A percentile compares a stretch with the other conserved stretches of the same genome.
Evolutionary conservation across 2,329 filamentous ascomycete species (phyloP).

Genomic region (Aplosporella prunicola): DNA sequence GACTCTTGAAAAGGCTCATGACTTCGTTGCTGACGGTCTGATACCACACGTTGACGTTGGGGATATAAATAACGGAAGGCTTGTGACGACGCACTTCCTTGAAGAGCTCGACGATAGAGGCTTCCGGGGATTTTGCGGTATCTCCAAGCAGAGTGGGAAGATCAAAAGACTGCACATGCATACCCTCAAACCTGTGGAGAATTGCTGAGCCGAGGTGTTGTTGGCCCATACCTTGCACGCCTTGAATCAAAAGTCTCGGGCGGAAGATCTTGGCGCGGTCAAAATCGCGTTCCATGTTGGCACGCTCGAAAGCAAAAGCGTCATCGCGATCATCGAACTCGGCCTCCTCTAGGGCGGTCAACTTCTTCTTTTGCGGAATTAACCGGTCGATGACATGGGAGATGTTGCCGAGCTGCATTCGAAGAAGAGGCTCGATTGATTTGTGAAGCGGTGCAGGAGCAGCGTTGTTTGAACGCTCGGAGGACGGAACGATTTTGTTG

Average conservation of each 20-base stretch:
- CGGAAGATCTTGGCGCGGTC: constrained; percentile 81
- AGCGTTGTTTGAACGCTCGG: constrained; percentile 78
- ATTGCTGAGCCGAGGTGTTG: constrained; percentile 77
- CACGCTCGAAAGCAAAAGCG: constrained; percentile 75
- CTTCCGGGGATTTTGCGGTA: constrained; percentile 69
- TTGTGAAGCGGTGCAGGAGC: constrained; percentile 73
- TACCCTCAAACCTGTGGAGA: constrained; percentile 81
- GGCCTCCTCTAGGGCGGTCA: constrained; percentile 86
- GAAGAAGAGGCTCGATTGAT: constrained; percentile 70
- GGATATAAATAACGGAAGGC: constrained; percentile 91
- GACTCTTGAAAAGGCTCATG: constrained; percentile 71
- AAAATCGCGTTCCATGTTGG: constrained; percentile 63
- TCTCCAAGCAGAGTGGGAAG: constrained; percentile 80
- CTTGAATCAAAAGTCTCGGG: constrained; percentile 74
- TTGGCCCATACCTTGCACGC: constrained; percentile 86
- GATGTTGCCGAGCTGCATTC: constrained; percentile 61
- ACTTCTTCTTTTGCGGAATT: constrained; percentile 74
- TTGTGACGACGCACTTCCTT: constrained; percentile 89
- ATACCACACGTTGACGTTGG: constrained; percentile 84
- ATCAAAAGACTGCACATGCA: constrained; percentile 93
- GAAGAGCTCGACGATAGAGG: constrained; percentile 83
- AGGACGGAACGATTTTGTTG: constrained; percentile 93
- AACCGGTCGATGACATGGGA: constrained; percentile 61
- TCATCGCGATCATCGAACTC: constrained; percentile 81
- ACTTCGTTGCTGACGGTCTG: constrained; percentile 53